These are phyloP conservation scores for Amauroascus verrucosus DNA, from an alignment of 2,329 filamentous ascomycete genomes.

Conservation along the genomic window DNA sequence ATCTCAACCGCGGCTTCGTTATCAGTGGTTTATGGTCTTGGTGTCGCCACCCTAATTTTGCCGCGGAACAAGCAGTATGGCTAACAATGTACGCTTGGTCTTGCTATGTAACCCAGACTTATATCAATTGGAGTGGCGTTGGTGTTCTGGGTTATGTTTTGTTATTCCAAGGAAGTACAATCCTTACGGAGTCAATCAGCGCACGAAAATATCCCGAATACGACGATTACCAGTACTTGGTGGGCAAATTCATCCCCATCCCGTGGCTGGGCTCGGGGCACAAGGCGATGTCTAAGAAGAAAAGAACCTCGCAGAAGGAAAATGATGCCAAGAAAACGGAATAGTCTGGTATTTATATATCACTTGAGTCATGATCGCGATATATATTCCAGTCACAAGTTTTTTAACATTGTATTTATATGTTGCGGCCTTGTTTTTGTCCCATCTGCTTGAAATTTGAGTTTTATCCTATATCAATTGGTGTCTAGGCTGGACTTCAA, in stretches of 20 bases:
- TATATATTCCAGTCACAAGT: background rate
- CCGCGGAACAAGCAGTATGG: slow-evolving; percentile 87
- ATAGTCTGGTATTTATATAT: background rate
- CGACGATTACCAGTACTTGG: slow-evolving; percentile 65
- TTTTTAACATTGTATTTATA: background rate
- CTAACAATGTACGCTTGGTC: slow-evolving; percentile 79
- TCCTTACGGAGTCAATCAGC: slow-evolving; percentile 74
- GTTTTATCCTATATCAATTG: background rate
- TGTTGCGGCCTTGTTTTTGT: background rate
- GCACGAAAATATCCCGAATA: slow-evolving; percentile 82
- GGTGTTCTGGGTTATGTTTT: slow-evolving; percentile 61
- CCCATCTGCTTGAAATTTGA: background rate
- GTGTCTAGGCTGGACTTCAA: too few relatives aligned
- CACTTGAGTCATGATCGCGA: background rate
- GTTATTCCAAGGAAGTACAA: slow-evolving; percentile 82
- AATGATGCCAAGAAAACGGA: slow-evolving; percentile 7
- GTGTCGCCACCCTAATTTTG: slow-evolving; percentile 90
- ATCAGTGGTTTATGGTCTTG: slow-evolving; percentile 76
- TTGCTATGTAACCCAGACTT: slow-evolving; percentile 59
- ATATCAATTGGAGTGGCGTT: slow-evolving; percentile 67
- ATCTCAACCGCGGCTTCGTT: slow-evolving; percentile 83
- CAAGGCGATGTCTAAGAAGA: slow-evolving; percentile 19
- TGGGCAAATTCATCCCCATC: slow-evolving; percentile 66
- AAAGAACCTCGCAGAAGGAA: slow-evolving; percentile 16
- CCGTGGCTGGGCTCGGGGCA: slow-evolving; percentile 23